Percentiles rank a stretch among this genome's conserved stretches.
phyloP scores from a whole-genome alignment of 805 yeast genomes.

The Cyberlindnera euphorbiae region DNA sequence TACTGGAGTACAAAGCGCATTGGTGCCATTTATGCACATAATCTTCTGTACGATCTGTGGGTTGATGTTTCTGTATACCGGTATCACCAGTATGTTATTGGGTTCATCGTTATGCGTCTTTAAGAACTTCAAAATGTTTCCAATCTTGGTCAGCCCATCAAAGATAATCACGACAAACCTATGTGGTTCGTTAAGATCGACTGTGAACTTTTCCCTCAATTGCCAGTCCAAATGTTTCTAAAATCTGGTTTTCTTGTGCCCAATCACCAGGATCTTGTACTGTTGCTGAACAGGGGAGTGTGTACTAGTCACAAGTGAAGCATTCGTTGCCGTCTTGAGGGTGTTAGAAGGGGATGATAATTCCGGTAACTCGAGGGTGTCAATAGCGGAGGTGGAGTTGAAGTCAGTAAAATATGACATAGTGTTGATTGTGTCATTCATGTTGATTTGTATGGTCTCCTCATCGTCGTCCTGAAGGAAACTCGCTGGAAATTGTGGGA shows the following conservation, averaged over 20 bases:
- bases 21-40: conserved; percentile 14
- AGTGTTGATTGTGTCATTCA: conserved; percentile 15
- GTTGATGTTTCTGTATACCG: conserved; percentile 24
- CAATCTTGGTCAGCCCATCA: conserved; percentile 27
- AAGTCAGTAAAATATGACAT: too few relatives aligned
- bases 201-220: conserved; percentile 18
- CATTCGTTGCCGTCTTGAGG: too few relatives aligned
- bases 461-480: conserved; percentile 24
- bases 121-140: conserved; percentile 25
- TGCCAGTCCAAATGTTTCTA: conserved; percentile 15
- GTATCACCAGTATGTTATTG: conserved; percentile 19
- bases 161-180: conserved; percentile 21
- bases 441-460: conserved; percentile 22
- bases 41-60: conserved; percentile 17
- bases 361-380: too few relatives aligned
- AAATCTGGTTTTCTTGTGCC: conserved; percentile 20
- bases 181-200: conserved; percentile 15
- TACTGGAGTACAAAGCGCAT: conserved; percentile 25
- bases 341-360: too few relatives aligned
- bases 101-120: conserved; percentile 10
- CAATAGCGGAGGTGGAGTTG: too few relatives aligned
- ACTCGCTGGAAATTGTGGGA: too few relatives aligned
- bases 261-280: conserved; percentile 23
- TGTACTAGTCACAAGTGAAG: too few relatives aligned
- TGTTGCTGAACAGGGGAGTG: background rate